Evolutionary conservation across 2,329 filamentous ascomycete species (phyloP), one percentile per base, ranked within the genome.

Genomic region (Alternaria sp.): DNA sequence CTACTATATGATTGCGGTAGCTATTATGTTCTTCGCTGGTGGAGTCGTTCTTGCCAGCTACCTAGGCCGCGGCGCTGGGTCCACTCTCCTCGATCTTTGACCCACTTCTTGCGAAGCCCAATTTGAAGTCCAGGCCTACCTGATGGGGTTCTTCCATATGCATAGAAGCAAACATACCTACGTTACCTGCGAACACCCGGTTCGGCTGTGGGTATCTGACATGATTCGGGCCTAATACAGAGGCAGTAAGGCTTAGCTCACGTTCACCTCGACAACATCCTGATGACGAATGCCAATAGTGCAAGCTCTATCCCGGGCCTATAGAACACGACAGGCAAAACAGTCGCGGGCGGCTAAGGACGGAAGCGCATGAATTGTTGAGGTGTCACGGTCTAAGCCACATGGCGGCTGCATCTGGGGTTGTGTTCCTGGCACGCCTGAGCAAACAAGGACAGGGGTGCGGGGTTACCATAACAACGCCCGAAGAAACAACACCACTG

Each of bases 401-500:
- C 44, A 50, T 21, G 50, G 52, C 52, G 61, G 58, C 47, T 21
- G 55, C 40, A 40, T 46, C 40, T 54, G 59, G 64, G 58, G 58
- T 40, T 55, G 21, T 50, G 54, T 58, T 55, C 54, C 64, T 63
- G 49, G 51, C 32, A 50, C 55, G 51, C 54, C 64, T 63, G 49
- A 46, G 36, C 46, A 50, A 56, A 49, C 36, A 49, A 47, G 58
- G 47, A 43, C 52, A 44, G 45, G 52, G 54, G 21, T 28, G 2
- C 9, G 25, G 36, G 43, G 65, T 67, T 67, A 30, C 62, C 57
- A 52, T 49, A 46, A 57, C 65, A 55, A 69, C 64, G 54, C 32
- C 50, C 59, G 62, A 54, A 57, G 32, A 45, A 61, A 67, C 68
- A 70, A 65, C 60, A 61, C 54, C 52, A 40, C 45, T 56, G 49